Evolutionary conservation across 208 protist genomes (phyloP).

Genomic region (Trypanosoma boissoni): DNA sequence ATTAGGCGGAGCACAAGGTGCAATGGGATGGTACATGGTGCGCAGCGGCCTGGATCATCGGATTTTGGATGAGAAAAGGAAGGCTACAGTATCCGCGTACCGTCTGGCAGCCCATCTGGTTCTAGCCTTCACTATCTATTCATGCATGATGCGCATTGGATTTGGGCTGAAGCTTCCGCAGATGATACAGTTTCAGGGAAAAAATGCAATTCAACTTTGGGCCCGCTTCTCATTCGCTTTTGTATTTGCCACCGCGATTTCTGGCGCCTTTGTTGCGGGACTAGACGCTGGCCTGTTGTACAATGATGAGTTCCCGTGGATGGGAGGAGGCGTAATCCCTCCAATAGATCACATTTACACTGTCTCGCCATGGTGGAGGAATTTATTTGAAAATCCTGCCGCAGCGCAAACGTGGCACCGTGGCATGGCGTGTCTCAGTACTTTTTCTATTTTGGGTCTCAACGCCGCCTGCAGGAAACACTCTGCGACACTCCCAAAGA

Average conservation of each 20-base stretch:
- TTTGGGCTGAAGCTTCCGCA: constrained; percentile 60
- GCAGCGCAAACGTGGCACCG: constrained; percentile 79
- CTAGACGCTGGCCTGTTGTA: constrained; percentile 89
- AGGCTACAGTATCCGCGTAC: constrained; percentile 83
- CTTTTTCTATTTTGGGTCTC: constrained; percentile 40
- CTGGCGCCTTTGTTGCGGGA: constrained; percentile 90
- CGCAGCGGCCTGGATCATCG: constrained; percentile 92
- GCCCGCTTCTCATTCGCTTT: constrained; percentile 49
- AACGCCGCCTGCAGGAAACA: constrained; percentile 49
- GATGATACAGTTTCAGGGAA: constrained; percentile 37
- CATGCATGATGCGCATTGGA: constrained; percentile 75
- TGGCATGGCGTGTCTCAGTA: constrained; percentile 56
- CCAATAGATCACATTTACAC: constrained; percentile 63
- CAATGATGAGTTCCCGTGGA: constrained; percentile 89
- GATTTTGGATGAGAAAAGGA: constrained; percentile 68
- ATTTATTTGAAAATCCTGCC: constrained; percentile 83
- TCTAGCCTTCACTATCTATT: constrained; percentile 95
- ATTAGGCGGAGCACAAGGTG: constrained; percentile 84
- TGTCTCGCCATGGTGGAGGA: constrained; percentile 71
- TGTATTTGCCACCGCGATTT: constrained; percentile 81
- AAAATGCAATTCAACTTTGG: constrained; percentile 43
- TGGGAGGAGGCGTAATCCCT: constrained; percentile 80
- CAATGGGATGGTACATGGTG: constrained; percentile 98
- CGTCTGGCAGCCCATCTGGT: constrained; percentile 92
- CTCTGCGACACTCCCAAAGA: constrained; percentile 32